Base-by-base conservation (phyloP, 106 monocot species). In the Cymbidium sinense region DNA sequence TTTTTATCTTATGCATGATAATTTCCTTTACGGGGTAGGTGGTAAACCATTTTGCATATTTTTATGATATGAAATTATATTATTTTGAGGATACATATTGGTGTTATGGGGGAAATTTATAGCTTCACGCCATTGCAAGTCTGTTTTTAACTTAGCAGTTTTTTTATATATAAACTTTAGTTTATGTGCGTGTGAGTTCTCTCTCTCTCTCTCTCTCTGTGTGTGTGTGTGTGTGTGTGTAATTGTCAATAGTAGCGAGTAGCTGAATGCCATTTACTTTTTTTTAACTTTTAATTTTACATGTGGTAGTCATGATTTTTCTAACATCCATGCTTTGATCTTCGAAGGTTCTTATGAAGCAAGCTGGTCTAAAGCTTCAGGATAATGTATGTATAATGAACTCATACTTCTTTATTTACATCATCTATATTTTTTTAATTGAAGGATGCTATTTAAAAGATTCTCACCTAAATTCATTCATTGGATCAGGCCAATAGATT, bases 341-440 rank as follows among this genome's bases (percentile, higher is more conserved):
- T 74, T 77, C 81, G 82, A 78, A 98, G 96, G 88, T 98, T 81
- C 94, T 98, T 29, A 88, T 84, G 84, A 98, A 94, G 81, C 96
- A 98, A 65, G 90, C 91, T 31, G 93, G 96, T 72, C 73, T 98
- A 64, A 98, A 94, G 86, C 94, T 98, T 37, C 87, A 92, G 39
- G 84, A 92, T 54, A 91, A 74, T 86, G 96, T 98, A 94, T 86
- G 93, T 54, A 50, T 67, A 50, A 80, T 67, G 36, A 62, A 23
- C 23, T 34, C 51, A 34, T 15, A 18, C 27, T 47, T 81, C 41
- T 44, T 71, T 74, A 23, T 15, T 23, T 30, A n/a, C 30, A 44
- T 21, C 58, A 8, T 58, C 58, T n/a, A 28, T 69, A 10, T 44
- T 2, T 29, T 33, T 47, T 65, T 75, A 23, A 70, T 34, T 33